phyloP scores from a whole-genome alignment of 192 early-diverging fungal genomes.

The Entomortierella chlamydospora region DNA sequence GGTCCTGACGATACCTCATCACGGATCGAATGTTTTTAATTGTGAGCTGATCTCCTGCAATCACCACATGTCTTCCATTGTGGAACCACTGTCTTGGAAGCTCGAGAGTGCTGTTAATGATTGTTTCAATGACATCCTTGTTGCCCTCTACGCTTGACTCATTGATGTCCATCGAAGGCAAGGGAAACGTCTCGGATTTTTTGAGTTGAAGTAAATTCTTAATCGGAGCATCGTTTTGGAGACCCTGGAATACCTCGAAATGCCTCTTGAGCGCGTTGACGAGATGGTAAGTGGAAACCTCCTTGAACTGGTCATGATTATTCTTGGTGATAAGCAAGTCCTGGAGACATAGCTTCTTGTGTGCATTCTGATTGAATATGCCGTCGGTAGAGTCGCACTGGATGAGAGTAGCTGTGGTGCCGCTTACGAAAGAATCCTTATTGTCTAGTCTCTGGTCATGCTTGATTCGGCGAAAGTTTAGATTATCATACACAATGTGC shows the following conservation, averaged over 20 bases:
- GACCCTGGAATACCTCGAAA: neutral
- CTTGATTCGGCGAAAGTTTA: conserved; percentile 9
- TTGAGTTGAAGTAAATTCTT: neutral
- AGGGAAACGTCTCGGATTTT: conserved; percentile 12
- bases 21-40: neutral
- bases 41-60: conserved; percentile 25
- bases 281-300: neutral
- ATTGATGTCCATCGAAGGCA: conserved; percentile 26
- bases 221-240: neutral
- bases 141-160: conserved; percentile 22
- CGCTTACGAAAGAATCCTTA: conserved; percentile 8
- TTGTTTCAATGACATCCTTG: conserved; percentile 2
- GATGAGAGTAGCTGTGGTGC: conserved; percentile 11
- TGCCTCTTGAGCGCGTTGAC: conserved; percentile 3
- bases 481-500: conserved; percentile 27
- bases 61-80: neutral
- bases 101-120: conserved; percentile 2
- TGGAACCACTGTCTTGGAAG: conserved; percentile 5
- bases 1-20: neutral
- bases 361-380: neutral
- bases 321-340: neutral
- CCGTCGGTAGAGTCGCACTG: neutral
- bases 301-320: neutral
- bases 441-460: conserved; percentile 11
- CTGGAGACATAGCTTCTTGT: neutral